phyloP scores from a whole-genome alignment of 2,329 filamentous ascomycete species.

The Fusarium austroafricanum region DNA sequence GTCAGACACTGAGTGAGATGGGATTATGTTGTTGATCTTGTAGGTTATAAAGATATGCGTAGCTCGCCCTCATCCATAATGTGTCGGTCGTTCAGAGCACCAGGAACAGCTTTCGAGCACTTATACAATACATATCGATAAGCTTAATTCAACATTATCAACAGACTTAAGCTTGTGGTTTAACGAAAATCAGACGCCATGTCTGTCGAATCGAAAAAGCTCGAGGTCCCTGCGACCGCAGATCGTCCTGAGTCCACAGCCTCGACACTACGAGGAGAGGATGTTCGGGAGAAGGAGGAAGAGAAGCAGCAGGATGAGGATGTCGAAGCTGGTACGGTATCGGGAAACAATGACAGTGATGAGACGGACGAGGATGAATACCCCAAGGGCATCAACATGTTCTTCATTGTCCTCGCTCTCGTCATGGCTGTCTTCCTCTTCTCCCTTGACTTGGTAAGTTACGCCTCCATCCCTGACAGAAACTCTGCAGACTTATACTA shows the following conservation, averaged over 20 bases:
- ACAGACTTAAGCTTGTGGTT: background rate
- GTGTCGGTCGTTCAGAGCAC: conserved; percentile 16
- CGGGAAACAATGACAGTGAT: conserved; percentile 33
- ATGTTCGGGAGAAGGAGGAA: conserved; percentile 46
- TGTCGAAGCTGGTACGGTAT: conserved; percentile 36
- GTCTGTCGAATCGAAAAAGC: conserved; percentile 25
- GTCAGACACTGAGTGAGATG: conserved; percentile 19
- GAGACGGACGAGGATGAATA: conserved; percentile 51
- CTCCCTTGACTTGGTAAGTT: conserved; percentile 59
- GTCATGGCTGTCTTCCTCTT: conserved; percentile 62
- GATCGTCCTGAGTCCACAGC: conserved; percentile 46
- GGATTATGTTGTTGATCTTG: conserved; percentile 3
- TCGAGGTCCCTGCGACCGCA: conserved; percentile 41
- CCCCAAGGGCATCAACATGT: conserved; percentile 53
- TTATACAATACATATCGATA: conserved; percentile 11
- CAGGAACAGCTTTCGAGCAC: conserved; percentile 15
- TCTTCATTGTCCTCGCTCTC: conserved; percentile 60
- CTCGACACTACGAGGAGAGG: conserved; percentile 48
- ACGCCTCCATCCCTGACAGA: background rate
- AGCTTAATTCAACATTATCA: conserved; percentile 21
- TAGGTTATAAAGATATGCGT: conserved; percentile 38
- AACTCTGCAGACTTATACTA: conserved; percentile 3
- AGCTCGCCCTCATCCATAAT: conserved; percentile 17
- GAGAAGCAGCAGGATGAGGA: conserved; percentile 40
- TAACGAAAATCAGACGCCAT: conserved; percentile 15